phyloP scores from a whole-genome alignment of 2,329 filamentous ascomycete species.

The Leptographium wingfieldii region DNA sequence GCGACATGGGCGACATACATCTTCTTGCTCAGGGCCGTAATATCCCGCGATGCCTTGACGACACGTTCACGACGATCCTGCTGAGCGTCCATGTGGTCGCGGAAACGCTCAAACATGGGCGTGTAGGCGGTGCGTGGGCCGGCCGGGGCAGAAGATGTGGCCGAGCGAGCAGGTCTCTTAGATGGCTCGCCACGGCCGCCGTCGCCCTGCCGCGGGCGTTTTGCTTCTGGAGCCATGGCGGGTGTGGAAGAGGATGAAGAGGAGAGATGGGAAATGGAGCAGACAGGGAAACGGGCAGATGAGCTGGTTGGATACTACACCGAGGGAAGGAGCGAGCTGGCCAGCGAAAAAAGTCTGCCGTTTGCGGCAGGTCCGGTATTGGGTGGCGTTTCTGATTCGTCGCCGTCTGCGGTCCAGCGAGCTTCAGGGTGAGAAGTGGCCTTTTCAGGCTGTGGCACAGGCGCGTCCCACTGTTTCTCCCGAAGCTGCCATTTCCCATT shows the following conservation, averaged over 20 bases:
- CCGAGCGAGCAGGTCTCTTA: slow-evolving; percentile 18
- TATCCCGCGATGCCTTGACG: slow-evolving; percentile 82
- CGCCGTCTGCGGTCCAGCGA: no score
- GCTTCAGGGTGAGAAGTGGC: no score
- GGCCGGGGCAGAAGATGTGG: neutral
- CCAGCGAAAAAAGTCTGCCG: neutral
- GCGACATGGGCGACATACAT: slow-evolving; percentile 44
- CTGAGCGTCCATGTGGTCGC: slow-evolving; percentile 82
- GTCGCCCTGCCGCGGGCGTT: slow-evolving; percentile 42
- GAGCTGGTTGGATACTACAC: no score
- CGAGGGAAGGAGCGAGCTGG: neutral
- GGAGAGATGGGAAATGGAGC: neutral
- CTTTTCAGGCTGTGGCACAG: no score
- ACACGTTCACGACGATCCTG: slow-evolving; percentile 84
- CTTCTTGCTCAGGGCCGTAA: slow-evolving; percentile 92
- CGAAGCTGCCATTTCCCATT: no score
- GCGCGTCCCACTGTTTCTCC: no score
- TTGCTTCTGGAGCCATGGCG: slow-evolving; percentile 17
- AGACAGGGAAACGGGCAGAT: neutral
- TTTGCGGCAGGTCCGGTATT: neutral
- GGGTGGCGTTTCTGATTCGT: neutral
- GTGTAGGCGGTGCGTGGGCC: slow-evolving; percentile 36
- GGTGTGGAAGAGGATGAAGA: neutral
- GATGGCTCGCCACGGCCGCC: slow-evolving; percentile 11
- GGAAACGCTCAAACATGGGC: slow-evolving; percentile 75